phyloP scores from a whole-genome alignment of 306 rosid genomes.

The Cicer arietinum region DNA sequence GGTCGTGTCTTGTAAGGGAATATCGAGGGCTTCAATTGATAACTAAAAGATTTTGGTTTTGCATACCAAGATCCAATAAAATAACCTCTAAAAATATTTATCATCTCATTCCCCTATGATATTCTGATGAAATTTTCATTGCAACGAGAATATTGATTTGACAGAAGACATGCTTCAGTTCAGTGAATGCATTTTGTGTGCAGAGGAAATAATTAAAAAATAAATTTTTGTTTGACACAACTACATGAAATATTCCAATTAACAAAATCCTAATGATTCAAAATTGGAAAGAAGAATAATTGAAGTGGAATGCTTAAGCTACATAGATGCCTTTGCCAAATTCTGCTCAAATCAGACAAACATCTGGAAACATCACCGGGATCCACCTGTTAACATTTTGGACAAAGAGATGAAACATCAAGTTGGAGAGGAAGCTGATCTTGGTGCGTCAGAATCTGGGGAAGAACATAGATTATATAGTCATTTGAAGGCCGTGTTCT shows the following conservation, averaged over 20 bases:
- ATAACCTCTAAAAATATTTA: neutral
- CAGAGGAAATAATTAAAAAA: slow-evolving; percentile 4
- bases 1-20: too few species aligned
- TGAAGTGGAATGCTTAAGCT: slow-evolving; percentile 35
- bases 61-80: slow-evolving; percentile 4
- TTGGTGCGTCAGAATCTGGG: slow-evolving; percentile 39
- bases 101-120: neutral
- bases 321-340: slow-evolving; percentile 40
- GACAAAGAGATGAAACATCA: slow-evolving; percentile 47
- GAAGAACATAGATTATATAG: slow-evolving; percentile 35
- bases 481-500: slow-evolving; percentile 49
- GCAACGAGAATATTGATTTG: neutral
- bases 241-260: slow-evolving; percentile 28
- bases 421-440: slow-evolving; percentile 47
- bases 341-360: slow-evolving; percentile 37
- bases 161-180: neutral
- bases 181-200: slow-evolving; percentile 17
- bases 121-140: neutral
- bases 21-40: too few species aligned
- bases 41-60: neutral
- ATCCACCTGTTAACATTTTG: slow-evolving; percentile 46
- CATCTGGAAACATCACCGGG: slow-evolving; percentile 45
- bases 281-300: slow-evolving; percentile 38
- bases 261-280: slow-evolving; percentile 35
- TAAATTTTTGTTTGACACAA: neutral